Evolutionary conservation across 148 eudicot species (phyloP), one percentile per base, ranked within the genome.

Genomic region (Nyssa sinensis): DNA sequence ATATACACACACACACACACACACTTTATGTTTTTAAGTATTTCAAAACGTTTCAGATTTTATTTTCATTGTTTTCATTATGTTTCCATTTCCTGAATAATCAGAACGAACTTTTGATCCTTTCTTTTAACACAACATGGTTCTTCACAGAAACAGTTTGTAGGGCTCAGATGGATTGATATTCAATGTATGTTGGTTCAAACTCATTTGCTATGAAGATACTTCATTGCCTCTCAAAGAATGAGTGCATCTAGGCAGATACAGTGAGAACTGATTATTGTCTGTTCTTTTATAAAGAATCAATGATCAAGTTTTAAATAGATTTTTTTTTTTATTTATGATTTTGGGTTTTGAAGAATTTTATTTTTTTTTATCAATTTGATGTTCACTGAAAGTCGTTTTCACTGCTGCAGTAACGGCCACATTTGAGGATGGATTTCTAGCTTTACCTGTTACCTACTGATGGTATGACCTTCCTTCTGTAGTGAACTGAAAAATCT

Each of bases 391-490:
- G 35, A 31, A 71, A 14, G 29, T 70, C 60, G 34, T 70, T 73
- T 74, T 73, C 44, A 41, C 70, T 62, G 66, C 47, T 80, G 77
- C 84, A 74, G 81, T 59, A 74, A 77, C 47, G 6, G 71, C 66
- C 59, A n/a, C 67, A 68, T 66, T 28, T 23, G 61, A 63, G 24
- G 55, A 67, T 70, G 79, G 68, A 57, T 30, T 67, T 75, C 47
- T 78, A 79, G 79, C 60, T 64, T 69, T 35, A 9, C 47, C 51
- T 29, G 23, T 25, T 35, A 33, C 33, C 3, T 28, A 21, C 60
- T 41, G 59, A 84, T 84, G 84, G 84, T 83, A 80, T 27, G 53
- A 71, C 58, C 66, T 30, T 64, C 58, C 57, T 62, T 7, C 27
- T 73, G 14, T 30, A 14, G 4, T n/a, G 14, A 32, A 62, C 60